Evolutionary conservation across 2,329 filamentous ascomycete genomes (phyloP).

Genomic region (Epichloe gansuensis): DNA sequence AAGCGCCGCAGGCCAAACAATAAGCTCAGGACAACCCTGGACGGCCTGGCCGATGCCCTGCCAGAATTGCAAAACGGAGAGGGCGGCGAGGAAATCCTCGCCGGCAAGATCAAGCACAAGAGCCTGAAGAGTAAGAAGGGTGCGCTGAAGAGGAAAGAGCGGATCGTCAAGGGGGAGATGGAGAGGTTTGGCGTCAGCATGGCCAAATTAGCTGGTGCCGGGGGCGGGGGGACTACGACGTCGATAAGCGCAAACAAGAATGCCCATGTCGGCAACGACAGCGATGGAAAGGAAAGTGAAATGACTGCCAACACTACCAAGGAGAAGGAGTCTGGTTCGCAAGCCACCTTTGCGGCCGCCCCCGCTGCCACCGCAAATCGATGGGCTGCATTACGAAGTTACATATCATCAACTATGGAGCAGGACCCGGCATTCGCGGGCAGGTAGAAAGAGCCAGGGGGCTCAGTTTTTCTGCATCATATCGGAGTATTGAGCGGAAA

Average conservation of each 20-base stretch:
- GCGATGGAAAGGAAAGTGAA: constrained; percentile 8
- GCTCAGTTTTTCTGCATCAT: not conserved
- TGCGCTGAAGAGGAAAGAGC: constrained; percentile 72
- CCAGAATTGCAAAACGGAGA: constrained; percentile 44
- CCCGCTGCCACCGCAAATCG: constrained; percentile 38
- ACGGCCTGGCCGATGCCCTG: constrained; percentile 67
- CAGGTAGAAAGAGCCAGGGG: constrained; percentile 7
- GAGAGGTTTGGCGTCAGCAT: constrained; percentile 74
- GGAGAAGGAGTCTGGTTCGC: not conserved
- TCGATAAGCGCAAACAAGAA: not conserved
- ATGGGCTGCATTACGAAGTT: constrained; percentile 72
- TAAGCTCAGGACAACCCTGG: constrained; percentile 65
- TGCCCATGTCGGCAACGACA: constrained; percentile 5
- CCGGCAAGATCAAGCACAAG: constrained; percentile 56
- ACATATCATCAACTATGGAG: constrained; percentile 81
- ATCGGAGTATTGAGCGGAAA: too few relatives aligned
- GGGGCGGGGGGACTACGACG: constrained; percentile 6
- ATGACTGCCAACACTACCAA: constrained; percentile 6
- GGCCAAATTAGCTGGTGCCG: constrained; percentile 50
- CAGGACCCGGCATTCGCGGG: constrained; percentile 61
- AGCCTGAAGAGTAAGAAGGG: constrained; percentile 65
- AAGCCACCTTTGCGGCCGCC: constrained; percentile 3
- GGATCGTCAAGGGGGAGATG: constrained; percentile 66
- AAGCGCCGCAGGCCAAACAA: constrained; percentile 48
- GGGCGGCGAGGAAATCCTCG: constrained; percentile 29